These are phyloP conservation scores for Amanita inopinata DNA, from an alignment of 768 basidiomycete species.

Conservation along the genomic window DNA sequence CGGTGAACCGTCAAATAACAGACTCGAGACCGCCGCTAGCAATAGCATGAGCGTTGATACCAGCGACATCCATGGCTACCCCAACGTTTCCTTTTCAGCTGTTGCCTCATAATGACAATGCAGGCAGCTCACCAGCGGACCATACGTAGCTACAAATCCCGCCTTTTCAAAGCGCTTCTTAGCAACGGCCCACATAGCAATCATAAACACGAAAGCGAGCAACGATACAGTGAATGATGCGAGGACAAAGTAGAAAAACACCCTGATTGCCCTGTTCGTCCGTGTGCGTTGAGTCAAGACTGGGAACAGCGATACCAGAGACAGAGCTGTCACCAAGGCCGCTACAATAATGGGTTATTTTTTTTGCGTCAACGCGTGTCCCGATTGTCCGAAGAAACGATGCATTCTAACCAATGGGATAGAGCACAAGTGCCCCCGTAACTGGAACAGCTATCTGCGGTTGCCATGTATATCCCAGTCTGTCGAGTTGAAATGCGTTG, in stretches of 20 bases:
- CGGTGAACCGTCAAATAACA: too few relatives aligned
- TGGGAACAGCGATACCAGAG: slow-evolving; percentile 22
- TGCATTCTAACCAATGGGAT: slow-evolving; percentile 28
- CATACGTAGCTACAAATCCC: slow-evolving; percentile 25
- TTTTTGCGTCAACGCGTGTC: too few relatives aligned
- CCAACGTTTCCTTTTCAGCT: too few relatives aligned
- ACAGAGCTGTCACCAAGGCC: slow-evolving; percentile 21
- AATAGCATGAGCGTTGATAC: too few relatives aligned
- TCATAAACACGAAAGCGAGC: slow-evolving; percentile 27
- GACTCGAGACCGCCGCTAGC: too few relatives aligned
- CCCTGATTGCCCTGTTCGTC: slow-evolving; percentile 17
- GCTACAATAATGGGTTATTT: too few relatives aligned
- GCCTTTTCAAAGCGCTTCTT: slow-evolving; percentile 21
- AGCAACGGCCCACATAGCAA: slow-evolving; percentile 26
- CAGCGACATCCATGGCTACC: too few relatives aligned
- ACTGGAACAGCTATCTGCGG: slow-evolving; percentile 24
- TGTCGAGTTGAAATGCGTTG: too few relatives aligned
- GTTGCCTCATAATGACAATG: too few relatives aligned
- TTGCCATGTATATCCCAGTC: slow-evolving; percentile 30
- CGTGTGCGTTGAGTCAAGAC: slow-evolving; percentile 13
- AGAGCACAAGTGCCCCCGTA: slow-evolving; percentile 26
- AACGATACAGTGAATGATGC: slow-evolving; percentile 20
- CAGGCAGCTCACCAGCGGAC: slow-evolving; percentile 24
- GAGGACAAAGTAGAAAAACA: slow-evolving; percentile 20
- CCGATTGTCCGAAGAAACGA: too few relatives aligned